Evolutionary conservation across 108 stramenopile species (phyloP), one percentile per base, ranked within the genome.

Genomic region (Conticribra weissflogii): DNA sequence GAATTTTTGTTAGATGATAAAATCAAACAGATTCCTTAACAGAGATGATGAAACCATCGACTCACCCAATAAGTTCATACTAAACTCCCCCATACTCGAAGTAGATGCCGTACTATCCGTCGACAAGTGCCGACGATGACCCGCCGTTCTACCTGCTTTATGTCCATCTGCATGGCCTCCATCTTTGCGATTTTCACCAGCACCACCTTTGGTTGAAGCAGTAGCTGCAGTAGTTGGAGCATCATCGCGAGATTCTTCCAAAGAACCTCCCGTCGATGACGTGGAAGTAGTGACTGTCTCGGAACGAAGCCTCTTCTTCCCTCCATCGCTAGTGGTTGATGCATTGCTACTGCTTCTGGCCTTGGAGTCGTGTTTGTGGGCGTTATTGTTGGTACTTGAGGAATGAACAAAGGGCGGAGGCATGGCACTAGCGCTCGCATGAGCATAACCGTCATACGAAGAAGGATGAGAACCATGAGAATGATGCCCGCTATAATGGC

Each of bases 51-150:
- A 1, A 50, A 27, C 9, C 49, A 28, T 4, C 2, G 25, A 55
- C 74, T 63, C 66, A 76, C 74, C 74, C 31, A 76, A 68, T 33
- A 44, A 47, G 45, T 59, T 28, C 66, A 68, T 67, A 46, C 74
- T 76, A 28, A 68, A 55, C 19, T 54, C 74, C 3, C 59, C 74
- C 36, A 76, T 18, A 50, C 74, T 76, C 53, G 55, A 47, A 14
- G 74, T 53, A 54, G 55, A 58, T 3, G 52, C 61, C 0, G 66
- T 62, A 48, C 66, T 65, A 29, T 67, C 74, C 1, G 52, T 55
- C 8, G 36, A 41, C 12, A 41, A 41, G 12, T 41, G 5, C 12
- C 36, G 5, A 41, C 36, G 36, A 41, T 41, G 36, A 9, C 12
- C 36, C 36, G 5, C 12, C 36, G 5, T 41, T 9, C 36, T 9